A percentile compares a stretch with the other conserved stretches of the same genome.
phyloP scores from a whole-genome alignment of 2,329 filamentous ascomycete genomes.

The Sclerotinia minor region DNA sequence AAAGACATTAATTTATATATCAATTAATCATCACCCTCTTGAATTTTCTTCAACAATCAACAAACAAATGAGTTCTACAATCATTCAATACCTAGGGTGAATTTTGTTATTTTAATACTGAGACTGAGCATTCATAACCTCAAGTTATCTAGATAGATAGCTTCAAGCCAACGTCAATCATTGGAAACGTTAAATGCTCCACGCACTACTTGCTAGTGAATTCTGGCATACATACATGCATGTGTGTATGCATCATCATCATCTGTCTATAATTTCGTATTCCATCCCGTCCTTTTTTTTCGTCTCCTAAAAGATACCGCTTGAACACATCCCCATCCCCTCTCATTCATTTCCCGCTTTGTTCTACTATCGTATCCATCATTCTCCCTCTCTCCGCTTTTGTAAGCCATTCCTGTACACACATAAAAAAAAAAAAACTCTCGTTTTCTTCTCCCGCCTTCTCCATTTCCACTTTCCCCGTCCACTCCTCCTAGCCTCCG shows the following conservation, averaged over 20 bases:
- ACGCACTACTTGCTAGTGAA: slow-evolving; percentile 15
- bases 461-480: not conserved
- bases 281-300: not conserved
- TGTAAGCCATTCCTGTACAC: slow-evolving; percentile 9
- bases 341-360: slow-evolving; percentile 6
- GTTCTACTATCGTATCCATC: slow-evolving; percentile 7
- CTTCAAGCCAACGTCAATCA: not conserved
- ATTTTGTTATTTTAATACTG: not conserved
- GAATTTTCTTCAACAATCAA: too few species aligned
- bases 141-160: not conserved
- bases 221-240: slow-evolving; percentile 1
- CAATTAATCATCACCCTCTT: too few species aligned
- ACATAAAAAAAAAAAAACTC: not conserved
- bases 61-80: too few species aligned
- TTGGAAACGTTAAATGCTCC: not conserved
- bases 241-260: not conserved
- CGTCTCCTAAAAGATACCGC: not conserved
- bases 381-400: not conserved
- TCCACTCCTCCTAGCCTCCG: not conserved
- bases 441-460: not conserved
- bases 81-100: too few species aligned
- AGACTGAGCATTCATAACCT: too few species aligned
- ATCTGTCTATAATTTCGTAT: not conserved
- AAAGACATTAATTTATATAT: too few species aligned
- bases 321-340: not conserved